Percentiles rank a stretch among this genome's conserved stretches.
These are phyloP conservation scores for Saccharomycopsis sp. DNA, from an alignment of 805 yeast species.

Conservation along the genomic window DNA sequence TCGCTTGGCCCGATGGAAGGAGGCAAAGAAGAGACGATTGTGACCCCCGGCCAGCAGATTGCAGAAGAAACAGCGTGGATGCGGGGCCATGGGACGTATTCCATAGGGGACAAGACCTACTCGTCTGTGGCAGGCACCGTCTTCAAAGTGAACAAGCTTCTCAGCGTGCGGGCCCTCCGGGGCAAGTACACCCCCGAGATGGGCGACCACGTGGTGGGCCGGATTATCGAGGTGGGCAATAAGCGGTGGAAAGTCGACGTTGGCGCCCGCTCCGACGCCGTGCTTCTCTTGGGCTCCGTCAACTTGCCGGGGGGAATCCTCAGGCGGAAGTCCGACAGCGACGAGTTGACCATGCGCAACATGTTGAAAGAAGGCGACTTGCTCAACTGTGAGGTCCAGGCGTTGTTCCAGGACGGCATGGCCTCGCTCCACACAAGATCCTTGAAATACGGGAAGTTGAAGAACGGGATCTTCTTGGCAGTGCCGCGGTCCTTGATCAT, in stretches of 20 bases:
- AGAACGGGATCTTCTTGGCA: slow-evolving; percentile 76
- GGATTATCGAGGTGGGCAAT: slow-evolving; percentile 89
- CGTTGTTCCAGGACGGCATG: slow-evolving; percentile 78
- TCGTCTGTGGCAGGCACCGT: slow-evolving; percentile 92
- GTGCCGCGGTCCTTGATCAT: slow-evolving; percentile 80
- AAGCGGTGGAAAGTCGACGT: slow-evolving; percentile 96
- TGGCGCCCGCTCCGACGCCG: slow-evolving; percentile 91
- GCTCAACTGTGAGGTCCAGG: slow-evolving; percentile 92
- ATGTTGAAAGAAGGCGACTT: slow-evolving; percentile 94
- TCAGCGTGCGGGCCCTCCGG: slow-evolving; percentile 77
- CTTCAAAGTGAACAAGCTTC: slow-evolving; percentile 72
- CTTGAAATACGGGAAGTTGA: slow-evolving; percentile 84
- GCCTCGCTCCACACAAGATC: slow-evolving; percentile 95
- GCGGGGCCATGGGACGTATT: slow-evolving; percentile 97
- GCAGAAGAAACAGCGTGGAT: slow-evolving; percentile 96
- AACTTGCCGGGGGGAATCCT: slow-evolving; percentile 96
- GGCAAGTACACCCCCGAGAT: slow-evolving; percentile 90
- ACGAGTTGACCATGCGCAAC: slow-evolving; percentile 91
- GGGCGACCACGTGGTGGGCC: slow-evolving; percentile 92
- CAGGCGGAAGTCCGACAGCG: slow-evolving; percentile 88
- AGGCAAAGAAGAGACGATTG: slow-evolving; percentile 37
- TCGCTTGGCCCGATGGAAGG: no score
- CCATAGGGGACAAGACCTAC: slow-evolving; percentile 62
- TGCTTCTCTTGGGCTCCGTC: slow-evolving; percentile 87
- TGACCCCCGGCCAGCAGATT: slow-evolving; percentile 94